Evolutionary conservation across 192 early-diverging fungal genomes (phyloP).

Genomic region (Phlyctochytrium arcticum): DNA sequence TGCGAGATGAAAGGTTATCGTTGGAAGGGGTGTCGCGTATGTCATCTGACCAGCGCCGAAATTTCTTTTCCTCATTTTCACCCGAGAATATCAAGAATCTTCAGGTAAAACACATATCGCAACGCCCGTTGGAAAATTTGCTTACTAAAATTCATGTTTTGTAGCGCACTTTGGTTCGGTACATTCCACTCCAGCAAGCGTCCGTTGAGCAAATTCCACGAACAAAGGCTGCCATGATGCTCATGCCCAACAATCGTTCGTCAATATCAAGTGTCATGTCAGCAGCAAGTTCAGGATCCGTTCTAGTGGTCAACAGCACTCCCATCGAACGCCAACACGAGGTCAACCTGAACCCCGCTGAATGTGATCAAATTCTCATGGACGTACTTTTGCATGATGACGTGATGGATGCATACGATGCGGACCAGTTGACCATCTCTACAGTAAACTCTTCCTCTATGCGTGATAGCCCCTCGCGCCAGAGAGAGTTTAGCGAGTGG

Average conservation of each 20-base stretch:
- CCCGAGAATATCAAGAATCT: slow-evolving; percentile 33
- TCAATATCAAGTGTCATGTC: slow-evolving; percentile 4
- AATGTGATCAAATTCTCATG: slow-evolving; percentile 11
- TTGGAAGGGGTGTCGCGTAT: slow-evolving; percentile 11
- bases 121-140: no score
- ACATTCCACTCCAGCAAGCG: slow-evolving; percentile 34
- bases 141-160: neutral
- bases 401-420: neutral
- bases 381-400: slow-evolving; percentile 25
- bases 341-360: neutral
- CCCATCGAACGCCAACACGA: slow-evolving; percentile 7
- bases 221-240: neutral
- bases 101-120: no score
- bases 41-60: slow-evolving; percentile 16
- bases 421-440: slow-evolving; percentile 11
- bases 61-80: slow-evolving; percentile 5
- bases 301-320: neutral
- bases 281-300: neutral
- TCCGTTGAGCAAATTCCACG: slow-evolving; percentile 20
- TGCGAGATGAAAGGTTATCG: slow-evolving; percentile 12
- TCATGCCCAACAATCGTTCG: neutral
- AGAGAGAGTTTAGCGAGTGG: slow-evolving; percentile 34
- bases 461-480: slow-evolving; percentile 3
- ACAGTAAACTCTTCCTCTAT: neutral
- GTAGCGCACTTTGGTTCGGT: slow-evolving; percentile 39